Percentiles rank a stretch among this genome's conserved stretches.
These are phyloP conservation scores for Hymenoscyphus fraxineus DNA, from an alignment of 2,329 filamentous ascomycete genomes.

Conservation along the genomic window DNA sequence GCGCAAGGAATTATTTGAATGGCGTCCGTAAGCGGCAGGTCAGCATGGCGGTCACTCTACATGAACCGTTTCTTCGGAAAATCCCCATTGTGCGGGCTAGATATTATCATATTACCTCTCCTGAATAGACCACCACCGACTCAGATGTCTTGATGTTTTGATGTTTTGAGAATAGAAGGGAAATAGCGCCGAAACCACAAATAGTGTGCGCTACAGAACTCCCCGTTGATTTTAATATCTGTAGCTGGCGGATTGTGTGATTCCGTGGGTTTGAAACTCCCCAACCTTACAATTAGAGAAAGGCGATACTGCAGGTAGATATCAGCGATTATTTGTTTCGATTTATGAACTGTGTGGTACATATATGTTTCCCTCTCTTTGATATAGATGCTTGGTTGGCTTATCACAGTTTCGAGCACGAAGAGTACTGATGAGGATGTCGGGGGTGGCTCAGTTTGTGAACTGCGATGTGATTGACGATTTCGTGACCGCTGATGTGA, in stretches of 20 bases:
- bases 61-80: not conserved
- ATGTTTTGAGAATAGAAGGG: not conserved
- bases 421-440: not conserved
- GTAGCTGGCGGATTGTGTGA: slow-evolving; percentile 5
- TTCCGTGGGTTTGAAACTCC: slow-evolving; percentile 6
- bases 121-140: not conserved
- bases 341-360: not conserved
- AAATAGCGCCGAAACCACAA: not conserved
- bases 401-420: not conserved
- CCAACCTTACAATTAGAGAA: not conserved
- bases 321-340: not conserved
- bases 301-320: not conserved
- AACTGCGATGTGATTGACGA: slow-evolving; percentile 1
- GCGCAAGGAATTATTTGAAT: slow-evolving; percentile 5
- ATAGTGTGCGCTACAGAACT: not conserved
- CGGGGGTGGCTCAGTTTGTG: not conserved
- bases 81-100: not conserved
- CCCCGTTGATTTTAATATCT: not conserved
- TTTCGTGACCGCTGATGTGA: not conserved
- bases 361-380: not conserved
- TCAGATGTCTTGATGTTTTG: not conserved
- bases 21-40: slow-evolving; percentile 7
- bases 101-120: not conserved
- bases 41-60: slow-evolving; percentile 1
- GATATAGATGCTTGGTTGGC: not conserved